Evolutionary conservation across 495 filamentous ascomycete species (phyloP), one percentile per base, ranked within the genome.

Genomic region (Collariella sp.): DNA sequence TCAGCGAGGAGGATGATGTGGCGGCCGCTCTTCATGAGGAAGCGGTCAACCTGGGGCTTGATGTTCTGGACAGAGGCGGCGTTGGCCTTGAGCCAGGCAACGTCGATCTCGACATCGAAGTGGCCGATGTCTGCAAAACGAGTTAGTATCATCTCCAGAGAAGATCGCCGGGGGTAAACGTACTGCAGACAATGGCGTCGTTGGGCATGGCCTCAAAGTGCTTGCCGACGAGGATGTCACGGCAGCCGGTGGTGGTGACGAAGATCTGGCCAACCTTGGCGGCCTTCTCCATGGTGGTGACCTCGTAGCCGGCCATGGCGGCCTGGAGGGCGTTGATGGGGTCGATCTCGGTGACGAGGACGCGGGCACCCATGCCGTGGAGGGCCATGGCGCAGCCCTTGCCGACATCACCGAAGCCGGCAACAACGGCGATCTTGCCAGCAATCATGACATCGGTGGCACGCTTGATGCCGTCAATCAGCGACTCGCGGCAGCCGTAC

Each of bases 371-470:
- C 88, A 96, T 95, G 73, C 83, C 84, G 71, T 89, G 86, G 24
- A 98, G 88, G 64, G 93, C 93, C 75, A 91, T 82, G 60, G 91
- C 90, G 69, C 93, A 97, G 62, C 93, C 93, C 85, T 98, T 98
- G 72, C 93, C 93, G 72, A 98, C 93, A 74, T 98, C 93, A 82
- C 93, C 93, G 79, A 85, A 98, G 69, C 93, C 93, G 62, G 93
- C 93, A 63, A 98, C 94, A 59, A 97, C 89, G 50, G 83, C 91
- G 60, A 96, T 82, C 85, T 98, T 97, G 69, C 93, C 94, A 64
- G 94, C 93, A 79, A 98, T 89, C 93, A 98, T 98, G 72, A 97
- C 93, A 80, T 98, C 93, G 69, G 93, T 98, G 53, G 93, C 93
- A 77, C 93, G 91, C 86, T 97, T 98, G 83, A 98, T 98, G 74